Conservation (phyloP, 2,329 filamentous ascomycete genomes). For the Neurospora sp. region DNA sequence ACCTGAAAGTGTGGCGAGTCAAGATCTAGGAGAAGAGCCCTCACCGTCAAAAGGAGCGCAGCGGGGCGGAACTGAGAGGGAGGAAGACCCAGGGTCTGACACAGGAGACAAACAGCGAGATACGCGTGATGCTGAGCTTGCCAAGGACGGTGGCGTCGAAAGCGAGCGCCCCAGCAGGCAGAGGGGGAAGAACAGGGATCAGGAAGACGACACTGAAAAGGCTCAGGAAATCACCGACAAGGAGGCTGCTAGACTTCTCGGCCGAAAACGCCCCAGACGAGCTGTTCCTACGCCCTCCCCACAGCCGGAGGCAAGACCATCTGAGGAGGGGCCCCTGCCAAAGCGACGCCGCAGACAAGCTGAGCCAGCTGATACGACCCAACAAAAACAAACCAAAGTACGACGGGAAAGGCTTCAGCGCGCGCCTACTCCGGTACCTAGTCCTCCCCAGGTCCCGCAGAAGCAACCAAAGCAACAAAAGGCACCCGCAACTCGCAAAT, state of each 20-base stretch:
- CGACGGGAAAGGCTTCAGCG: slow-evolving; percentile 7
- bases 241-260: slow-evolving; percentile 32
- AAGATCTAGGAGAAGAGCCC: not conserved
- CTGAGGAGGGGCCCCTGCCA: slow-evolving; percentile 20
- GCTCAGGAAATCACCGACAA: slow-evolving; percentile 34
- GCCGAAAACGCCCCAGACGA: slow-evolving; percentile 32
- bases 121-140: slow-evolving; percentile 14
- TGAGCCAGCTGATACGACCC: slow-evolving; percentile 34
- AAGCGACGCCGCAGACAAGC: slow-evolving; percentile 22
- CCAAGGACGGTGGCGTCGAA: slow-evolving; percentile 28
- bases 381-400: slow-evolving; percentile 20
- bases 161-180: not conserved
- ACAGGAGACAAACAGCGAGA: slow-evolving; percentile 1
- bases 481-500: not conserved
- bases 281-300: slow-evolving; percentile 29
- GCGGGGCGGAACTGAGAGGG: not conserved
- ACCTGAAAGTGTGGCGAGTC: not conserved
- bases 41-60: not conserved
- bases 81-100: slow-evolving; percentile 4
- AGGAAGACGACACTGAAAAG: slow-evolving; percentile 17
- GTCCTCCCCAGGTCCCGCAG: not conserved
- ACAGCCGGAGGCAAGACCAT: slow-evolving; percentile 28
- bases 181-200: slow-evolving; percentile 7
- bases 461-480: slow-evolving; percentile 4
- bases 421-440: slow-evolving; percentile 7